Base-by-base conservation (phyloP, 2,329 filamentous ascomycete genomes). In the Dactylellina drechsleri region DNA sequence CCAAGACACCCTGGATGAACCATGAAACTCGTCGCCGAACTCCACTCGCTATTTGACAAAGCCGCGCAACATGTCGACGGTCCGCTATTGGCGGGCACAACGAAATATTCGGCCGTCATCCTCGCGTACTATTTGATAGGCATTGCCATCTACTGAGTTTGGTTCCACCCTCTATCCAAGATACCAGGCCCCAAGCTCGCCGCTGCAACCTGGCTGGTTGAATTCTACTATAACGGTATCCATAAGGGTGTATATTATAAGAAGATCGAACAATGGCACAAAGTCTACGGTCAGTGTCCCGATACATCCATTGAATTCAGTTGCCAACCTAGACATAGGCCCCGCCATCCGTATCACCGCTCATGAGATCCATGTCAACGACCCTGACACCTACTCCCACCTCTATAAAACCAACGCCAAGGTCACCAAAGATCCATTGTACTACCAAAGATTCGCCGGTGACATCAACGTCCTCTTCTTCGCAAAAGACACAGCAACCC, bases 141-240 rank as follows among this genome's bases (percentile, higher is more conserved):
- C 31, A 10, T 36, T 36, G 61, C 62, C 23, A 41, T 79, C 10
- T 79, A 80, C 40, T 78, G 79, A 8, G 45, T 80, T 18, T 79
- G 77, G 77, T 79, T 81, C 49, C 79, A 81, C 52, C 81, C 81
- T 2, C 77, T 81, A 1, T 75, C 80, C 18, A 79, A 79, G 40
- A 74, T 81, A n/a, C 80, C 80, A 0, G 81, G 80, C 0, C 80
- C 80, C 0, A 68, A 74, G 6, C 58, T 78, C 5, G 68, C 78
- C 16, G 78, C 79, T 8, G 76, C 77, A 2, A 76, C 74, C 1
- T 76, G 77, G 41, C 65, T 77, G 0, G 61, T 65, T 13, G 61
- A 65, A 15, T 65, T 65, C 54, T 65, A 57, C n/a, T 65, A 65
- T 65, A 65, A 65, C 20, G 26, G 49, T 23, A 54, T 54, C 18